Conservation (phyloP, 2,329 filamentous ascomycete species). For the Penicillium sp. region DNA sequence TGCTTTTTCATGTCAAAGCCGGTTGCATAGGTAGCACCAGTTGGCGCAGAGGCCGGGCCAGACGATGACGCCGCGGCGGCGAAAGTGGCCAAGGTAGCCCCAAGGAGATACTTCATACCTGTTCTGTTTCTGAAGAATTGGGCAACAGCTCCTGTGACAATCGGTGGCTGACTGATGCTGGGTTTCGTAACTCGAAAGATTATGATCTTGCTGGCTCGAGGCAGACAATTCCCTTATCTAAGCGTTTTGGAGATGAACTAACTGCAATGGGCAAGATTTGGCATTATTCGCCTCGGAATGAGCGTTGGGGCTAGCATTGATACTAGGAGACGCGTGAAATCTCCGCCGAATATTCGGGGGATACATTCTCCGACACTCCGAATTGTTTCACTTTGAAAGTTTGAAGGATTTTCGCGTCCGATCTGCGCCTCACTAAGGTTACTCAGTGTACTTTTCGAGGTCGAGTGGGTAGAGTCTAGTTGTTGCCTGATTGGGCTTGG, state of each 20-base stretch:
- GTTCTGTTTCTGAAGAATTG: background rate
- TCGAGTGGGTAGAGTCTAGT: background rate
- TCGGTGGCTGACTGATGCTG: background rate
- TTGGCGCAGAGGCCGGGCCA: constrained; percentile 17
- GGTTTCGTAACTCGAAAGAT: background rate
- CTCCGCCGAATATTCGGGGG: background rate
- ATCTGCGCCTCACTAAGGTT: background rate
- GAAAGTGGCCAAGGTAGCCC: constrained; percentile 4
- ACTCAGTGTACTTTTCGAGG: background rate
- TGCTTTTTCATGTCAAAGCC: constrained; percentile 32
- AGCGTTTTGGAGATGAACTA: background rate
- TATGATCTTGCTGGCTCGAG: background rate
- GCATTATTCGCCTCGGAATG: background rate
- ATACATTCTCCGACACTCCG: background rate
- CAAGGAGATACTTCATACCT: constrained; percentile 13
- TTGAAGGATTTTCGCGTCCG: background rate
- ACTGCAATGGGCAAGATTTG: background rate
- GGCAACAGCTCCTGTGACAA: background rate
- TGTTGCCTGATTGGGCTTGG: background rate
- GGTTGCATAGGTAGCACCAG: constrained; percentile 25
- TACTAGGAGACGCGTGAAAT: background rate
- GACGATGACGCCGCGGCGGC: constrained; percentile 6
- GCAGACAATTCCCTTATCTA: background rate
- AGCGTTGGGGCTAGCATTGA: background rate
- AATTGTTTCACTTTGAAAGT: background rate